Percentiles rank a stretch among this genome's conserved stretches.
Evolutionary conservation across 805 yeast genomes (phyloP).

Genomic region (Pichia insulana): DNA sequence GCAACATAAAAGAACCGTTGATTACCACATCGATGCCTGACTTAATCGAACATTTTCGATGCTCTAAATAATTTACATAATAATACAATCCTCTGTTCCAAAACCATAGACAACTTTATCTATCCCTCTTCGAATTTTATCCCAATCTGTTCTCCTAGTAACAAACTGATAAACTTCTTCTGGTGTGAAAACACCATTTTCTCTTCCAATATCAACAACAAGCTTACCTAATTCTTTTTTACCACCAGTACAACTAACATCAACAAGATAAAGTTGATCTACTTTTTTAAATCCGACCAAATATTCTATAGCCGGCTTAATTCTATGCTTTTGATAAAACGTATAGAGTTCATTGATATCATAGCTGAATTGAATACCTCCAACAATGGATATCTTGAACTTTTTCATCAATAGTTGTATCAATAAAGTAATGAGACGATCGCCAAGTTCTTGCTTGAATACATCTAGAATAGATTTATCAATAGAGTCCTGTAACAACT

Average conservation of each 20-base stretch:
- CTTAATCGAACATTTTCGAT: background rate
- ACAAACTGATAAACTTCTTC: constrained; percentile 94
- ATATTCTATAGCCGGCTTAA: constrained; percentile 63
- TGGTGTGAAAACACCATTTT: constrained; percentile 81
- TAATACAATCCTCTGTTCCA: constrained; percentile 65
- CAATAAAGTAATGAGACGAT: constrained; percentile 67
- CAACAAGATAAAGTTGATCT: constrained; percentile 73
- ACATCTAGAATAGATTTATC: constrained; percentile 86
- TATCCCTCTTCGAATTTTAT: constrained; percentile 61
- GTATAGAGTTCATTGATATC: constrained; percentile 75
- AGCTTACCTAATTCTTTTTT: constrained; percentile 69
- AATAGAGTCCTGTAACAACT: constrained; percentile 67
- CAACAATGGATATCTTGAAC: constrained; percentile 60
- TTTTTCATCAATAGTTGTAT: constrained; percentile 70
- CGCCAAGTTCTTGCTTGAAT: constrained; percentile 89
- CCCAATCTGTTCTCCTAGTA: constrained; percentile 84
- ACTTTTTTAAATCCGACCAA: constrained; percentile 75
- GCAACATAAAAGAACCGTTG: background rate
- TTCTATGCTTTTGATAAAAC: constrained; percentile 55
- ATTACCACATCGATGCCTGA: background rate
- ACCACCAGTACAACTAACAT: constrained; percentile 25
- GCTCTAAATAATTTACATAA: constrained; percentile 31
- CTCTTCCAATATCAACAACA: constrained; percentile 74
- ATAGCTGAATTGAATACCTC: constrained; percentile 74
- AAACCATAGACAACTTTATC: constrained; percentile 95